Evolutionary conservation across 2,329 filamentous ascomycete species (phyloP), one percentile per base, ranked within the genome.

Genomic region (Clonostachys solani): DNA sequence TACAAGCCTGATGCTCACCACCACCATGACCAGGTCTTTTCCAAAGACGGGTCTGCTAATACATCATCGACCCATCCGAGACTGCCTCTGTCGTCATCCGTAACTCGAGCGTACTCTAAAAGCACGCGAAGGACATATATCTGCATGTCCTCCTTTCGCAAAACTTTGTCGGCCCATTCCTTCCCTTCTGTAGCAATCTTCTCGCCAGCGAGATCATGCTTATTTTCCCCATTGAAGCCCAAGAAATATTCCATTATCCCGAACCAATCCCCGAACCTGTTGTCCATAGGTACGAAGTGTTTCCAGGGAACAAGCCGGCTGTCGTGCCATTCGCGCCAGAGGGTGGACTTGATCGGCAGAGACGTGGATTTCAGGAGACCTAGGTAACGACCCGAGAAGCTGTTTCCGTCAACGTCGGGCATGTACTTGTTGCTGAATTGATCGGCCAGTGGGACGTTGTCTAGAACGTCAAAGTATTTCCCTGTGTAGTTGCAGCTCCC

Each of bases 301-400:
- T 82, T 81, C 88, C 89, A 94, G 1, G 86, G 76, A 3, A 89
- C 71, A 2, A 92, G 71, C 4, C 88, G 75, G 41, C 77, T 78
- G 60, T 92, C 87, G 58, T 92, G 88, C 89, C 88, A 94, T 62
- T 94, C 89, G 17, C 80, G 76, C 67, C 84, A 94, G 18, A 92
- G 71, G 0, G 88, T 90, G 6, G 84, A 81, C 67, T 92, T 94
- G 67, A 94, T 80, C 1, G 86, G 86, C 9, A 92, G 63, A 15
- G 80, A 84, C 3, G 81, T 87, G 33, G 81, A 87, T 34, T 78
- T 74, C 19, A 92, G 68, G 61, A 92, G 90, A 0, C 78, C 81
- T 5, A 83, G 74, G 57, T 84, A 89, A 6, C 85, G 78, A 2
- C 84, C 85, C 23, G 80, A 85, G 58, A 86, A 87, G 2, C 77